A percentile compares a stretch with the other conserved stretches of the same genome.
phyloP scores from a whole-genome alignment of 1,139 yeast genomes.

The Yamadazyma friedrichii region DNA sequence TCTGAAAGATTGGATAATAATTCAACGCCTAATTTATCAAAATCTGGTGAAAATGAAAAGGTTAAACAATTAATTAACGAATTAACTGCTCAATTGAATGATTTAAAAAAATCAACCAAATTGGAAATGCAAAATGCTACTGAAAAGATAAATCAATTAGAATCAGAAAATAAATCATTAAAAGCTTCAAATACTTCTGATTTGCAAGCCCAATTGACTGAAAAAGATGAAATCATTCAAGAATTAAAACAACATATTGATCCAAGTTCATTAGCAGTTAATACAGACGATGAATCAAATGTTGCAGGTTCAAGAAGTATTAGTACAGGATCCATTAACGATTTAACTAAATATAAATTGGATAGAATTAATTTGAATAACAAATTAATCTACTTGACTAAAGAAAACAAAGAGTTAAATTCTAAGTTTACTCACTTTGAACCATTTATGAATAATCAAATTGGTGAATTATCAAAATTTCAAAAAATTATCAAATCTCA shows the following conservation, averaged over 20 bases:
- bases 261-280: slow-evolving; percentile 30
- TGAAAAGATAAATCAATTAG: slow-evolving; percentile 47
- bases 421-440: slow-evolving; percentile 47
- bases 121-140: slow-evolving; percentile 55
- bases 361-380: slow-evolving; percentile 46
- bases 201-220: slow-evolving; percentile 27
- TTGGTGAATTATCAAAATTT: slow-evolving; percentile 52
- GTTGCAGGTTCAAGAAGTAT: slow-evolving; percentile 1
- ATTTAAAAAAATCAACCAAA: slow-evolving; percentile 46
- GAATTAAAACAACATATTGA: slow-evolving; percentile 36
- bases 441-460: slow-evolving; percentile 54
- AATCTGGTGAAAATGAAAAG: slow-evolving; percentile 21
- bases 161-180: slow-evolving; percentile 38
- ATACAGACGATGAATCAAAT: slow-evolving; percentile 18
- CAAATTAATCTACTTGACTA: slow-evolving; percentile 43
- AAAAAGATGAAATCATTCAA: slow-evolving; percentile 33
- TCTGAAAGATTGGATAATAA: slow-evolving; percentile 13
- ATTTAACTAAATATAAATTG: slow-evolving; percentile 38
- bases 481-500: slow-evolving; percentile 57
- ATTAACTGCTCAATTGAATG: slow-evolving; percentile 46
- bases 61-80: slow-evolving; percentile 38
- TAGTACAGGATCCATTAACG: slow-evolving; percentile 26
- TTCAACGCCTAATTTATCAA: slow-evolving; percentile 15
- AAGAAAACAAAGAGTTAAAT: slow-evolving; percentile 44
- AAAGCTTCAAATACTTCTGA: slow-evolving; percentile 18